These are phyloP conservation scores for Vararia minispora DNA, from an alignment of 768 basidiomycete species.

Conservation along the genomic window DNA sequence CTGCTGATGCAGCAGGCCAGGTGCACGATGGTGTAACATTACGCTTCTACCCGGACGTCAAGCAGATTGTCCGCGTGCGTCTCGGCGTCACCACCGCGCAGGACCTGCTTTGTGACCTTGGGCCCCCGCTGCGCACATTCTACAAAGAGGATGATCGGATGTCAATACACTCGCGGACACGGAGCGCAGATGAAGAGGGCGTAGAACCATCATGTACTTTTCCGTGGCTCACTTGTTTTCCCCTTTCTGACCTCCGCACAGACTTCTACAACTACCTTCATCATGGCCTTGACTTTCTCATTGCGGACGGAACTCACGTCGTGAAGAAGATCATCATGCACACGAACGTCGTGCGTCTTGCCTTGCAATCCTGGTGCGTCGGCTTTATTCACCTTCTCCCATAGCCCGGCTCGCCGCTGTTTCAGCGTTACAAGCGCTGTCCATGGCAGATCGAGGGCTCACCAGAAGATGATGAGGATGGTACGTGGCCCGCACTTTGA, in stretches of 20 bases:
- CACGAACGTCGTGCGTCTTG: slow-evolving; percentile 63
- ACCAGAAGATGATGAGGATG: slow-evolving; percentile 79
- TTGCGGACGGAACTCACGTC: slow-evolving; percentile 57
- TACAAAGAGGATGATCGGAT: slow-evolving; percentile 88
- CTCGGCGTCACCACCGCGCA: slow-evolving; percentile 75
- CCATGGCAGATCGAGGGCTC: slow-evolving; percentile 78
- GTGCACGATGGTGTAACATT: slow-evolving; percentile 64
- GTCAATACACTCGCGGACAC: slow-evolving; percentile 59
- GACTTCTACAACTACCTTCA: slow-evolving; percentile 94
- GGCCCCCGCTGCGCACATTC: slow-evolving; percentile 63
- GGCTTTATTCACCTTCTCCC: not conserved
- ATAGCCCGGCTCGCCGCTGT: slow-evolving; percentile 80
- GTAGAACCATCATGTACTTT: slow-evolving; percentile 39
- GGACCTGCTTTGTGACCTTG: slow-evolving; percentile 69
- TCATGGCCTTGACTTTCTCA: slow-evolving; percentile 79
- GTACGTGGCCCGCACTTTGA: slow-evolving; percentile 23
- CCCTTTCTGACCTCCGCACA: no score
- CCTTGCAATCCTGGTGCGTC: slow-evolving; percentile 1
- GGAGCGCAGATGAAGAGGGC: slow-evolving; percentile 31
- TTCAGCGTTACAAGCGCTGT: slow-evolving; percentile 87
- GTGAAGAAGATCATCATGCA: slow-evolving; percentile 84
- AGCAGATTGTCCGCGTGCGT: slow-evolving; percentile 42
- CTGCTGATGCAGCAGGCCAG: slow-evolving; percentile 25
- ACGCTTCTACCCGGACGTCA: slow-evolving; percentile 48
- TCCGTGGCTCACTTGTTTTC: slow-evolving; percentile 1